A percentile compares a stretch with the other conserved stretches of the same genome.
Conservation (phyloP, 768 basidiomycete species). For the Termitomyces bulborhizus region DNA sequence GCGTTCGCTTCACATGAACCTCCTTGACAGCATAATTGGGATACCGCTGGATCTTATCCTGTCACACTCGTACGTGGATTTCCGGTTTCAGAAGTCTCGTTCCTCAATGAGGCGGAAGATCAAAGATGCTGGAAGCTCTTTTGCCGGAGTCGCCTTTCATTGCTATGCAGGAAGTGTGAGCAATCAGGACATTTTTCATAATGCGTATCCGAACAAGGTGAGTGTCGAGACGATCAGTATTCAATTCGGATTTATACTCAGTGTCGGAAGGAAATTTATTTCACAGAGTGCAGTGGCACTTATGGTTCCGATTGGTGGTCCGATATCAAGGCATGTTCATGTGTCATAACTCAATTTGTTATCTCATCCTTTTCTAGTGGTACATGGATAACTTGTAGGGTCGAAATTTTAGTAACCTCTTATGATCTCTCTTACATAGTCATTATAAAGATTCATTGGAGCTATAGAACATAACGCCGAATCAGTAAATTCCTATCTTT, state of each 20-base stretch:
- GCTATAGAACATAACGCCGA: conserved; percentile 13
- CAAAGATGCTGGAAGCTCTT: conserved; percentile 48
- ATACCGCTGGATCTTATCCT: conserved; percentile 56
- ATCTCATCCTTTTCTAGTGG: conserved; percentile 11
- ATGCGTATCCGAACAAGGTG: conserved; percentile 16
- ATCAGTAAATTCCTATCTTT: conserved; percentile 8
- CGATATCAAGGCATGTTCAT: conserved; percentile 57
- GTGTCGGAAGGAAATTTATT: conserved; percentile 33
- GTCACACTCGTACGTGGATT: conserved; percentile 32
- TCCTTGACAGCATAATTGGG: conserved; percentile 58
- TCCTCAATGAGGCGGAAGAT: conserved; percentile 24
- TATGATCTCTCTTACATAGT: not conserved
- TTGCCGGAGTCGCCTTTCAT: conserved; percentile 66
- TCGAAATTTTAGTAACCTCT: not conserved
- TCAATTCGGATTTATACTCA: not conserved
- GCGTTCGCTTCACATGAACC: not conserved
- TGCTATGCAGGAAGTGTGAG: conserved; percentile 43
- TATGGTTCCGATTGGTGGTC: conserved; percentile 72
- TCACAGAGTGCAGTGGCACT: conserved; percentile 62
- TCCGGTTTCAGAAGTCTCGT: not conserved
- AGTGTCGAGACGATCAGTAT: not conserved
- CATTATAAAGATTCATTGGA: conserved; percentile 18
- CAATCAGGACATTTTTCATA: conserved; percentile 14
- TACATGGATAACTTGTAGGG: conserved; percentile 20
- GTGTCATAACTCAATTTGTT: not conserved